Conservation (phyloP, 2,329 filamentous ascomycete species). For the Thyridium curvatum region DNA sequence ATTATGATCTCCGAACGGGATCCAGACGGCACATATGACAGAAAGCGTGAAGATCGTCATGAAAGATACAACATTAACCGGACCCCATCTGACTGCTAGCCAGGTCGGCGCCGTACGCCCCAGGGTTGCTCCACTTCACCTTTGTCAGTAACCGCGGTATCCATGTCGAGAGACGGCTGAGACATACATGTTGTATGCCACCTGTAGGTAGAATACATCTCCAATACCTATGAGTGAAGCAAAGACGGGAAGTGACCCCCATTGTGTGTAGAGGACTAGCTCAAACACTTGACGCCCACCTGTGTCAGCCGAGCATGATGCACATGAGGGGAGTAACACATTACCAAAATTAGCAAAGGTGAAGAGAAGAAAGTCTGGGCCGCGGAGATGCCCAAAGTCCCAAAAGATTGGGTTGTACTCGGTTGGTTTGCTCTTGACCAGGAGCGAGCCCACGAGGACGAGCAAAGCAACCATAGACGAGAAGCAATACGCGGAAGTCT, state of each 20-base stretch:
- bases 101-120: conserved; percentile 17
- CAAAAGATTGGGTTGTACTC: not conserved
- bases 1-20: conserved; percentile 16
- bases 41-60: conserved; percentile 17
- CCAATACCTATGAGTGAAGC: conserved; percentile 14
- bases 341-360: conserved; percentile 19
- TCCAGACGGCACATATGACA: conserved; percentile 15
- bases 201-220: conserved; percentile 18
- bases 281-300: conserved; percentile 16
- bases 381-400: conserved; percentile 10
- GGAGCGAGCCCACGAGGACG: conserved; percentile 9
- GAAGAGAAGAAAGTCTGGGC: conserved; percentile 17
- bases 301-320: not conserved
- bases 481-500: conserved; percentile 13
- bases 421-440: conserved; percentile 13
- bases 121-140: conserved; percentile 16
- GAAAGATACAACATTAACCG: conserved; percentile 16
- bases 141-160: not conserved
- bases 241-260: conserved; percentile 21
- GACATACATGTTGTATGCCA: conserved; percentile 23
- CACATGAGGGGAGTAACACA: conserved; percentile 1
- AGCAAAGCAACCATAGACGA: conserved; percentile 13
- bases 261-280: conserved; percentile 21
- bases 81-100: conserved; percentile 14
- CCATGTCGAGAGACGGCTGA: not conserved